phyloP scores from a whole-genome alignment of 495 filamentous ascomycete species.

The Talaromyces liani region DNA sequence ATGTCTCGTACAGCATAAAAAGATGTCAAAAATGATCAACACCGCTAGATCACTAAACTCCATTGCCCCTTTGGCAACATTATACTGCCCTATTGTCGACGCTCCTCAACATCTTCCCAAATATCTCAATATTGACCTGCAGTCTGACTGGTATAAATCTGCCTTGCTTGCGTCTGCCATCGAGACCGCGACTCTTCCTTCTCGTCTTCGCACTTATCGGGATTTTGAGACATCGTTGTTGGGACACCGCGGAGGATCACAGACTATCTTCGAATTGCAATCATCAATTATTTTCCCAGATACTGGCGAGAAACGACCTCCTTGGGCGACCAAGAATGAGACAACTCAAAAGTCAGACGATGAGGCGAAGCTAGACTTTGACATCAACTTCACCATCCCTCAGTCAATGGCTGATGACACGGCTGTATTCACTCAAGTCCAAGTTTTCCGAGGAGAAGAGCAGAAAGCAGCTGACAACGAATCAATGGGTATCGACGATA shows the following conservation, averaged over 20 bases:
- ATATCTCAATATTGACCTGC: conserved; percentile 54
- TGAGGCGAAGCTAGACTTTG: conserved; percentile 35
- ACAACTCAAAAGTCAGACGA: conserved; percentile 15
- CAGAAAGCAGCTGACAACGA: conserved; percentile 17
- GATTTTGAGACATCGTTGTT: conserved; percentile 66
- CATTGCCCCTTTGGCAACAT: conserved; percentile 60
- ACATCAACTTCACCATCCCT: conserved; percentile 52
- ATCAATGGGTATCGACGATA: conserved; percentile 10
- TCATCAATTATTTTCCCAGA: conserved; percentile 35
- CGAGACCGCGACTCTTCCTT: conserved; percentile 73
- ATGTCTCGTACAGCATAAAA: conserved; percentile 28
- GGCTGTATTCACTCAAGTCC: conserved; percentile 59
- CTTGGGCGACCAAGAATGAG: conserved; percentile 1
- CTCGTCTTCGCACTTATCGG: conserved; percentile 54
- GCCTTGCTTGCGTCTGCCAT: conserved; percentile 70
- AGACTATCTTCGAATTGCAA: conserved; percentile 70
- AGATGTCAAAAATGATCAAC: conserved; percentile 56
- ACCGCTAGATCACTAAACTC: conserved; percentile 60
- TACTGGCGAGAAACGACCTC: conserved; percentile 10
- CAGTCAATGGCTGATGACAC: conserved; percentile 27
- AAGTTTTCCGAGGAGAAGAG: conserved; percentile 36
- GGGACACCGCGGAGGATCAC: conserved; percentile 64
- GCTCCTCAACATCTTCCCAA: conserved; percentile 49
- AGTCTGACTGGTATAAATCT: conserved; percentile 73
- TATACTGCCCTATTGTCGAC: conserved; percentile 72